Conservation (phyloP, 179 eudicot genomes). For the Vitellaria paradoxa region DNA sequence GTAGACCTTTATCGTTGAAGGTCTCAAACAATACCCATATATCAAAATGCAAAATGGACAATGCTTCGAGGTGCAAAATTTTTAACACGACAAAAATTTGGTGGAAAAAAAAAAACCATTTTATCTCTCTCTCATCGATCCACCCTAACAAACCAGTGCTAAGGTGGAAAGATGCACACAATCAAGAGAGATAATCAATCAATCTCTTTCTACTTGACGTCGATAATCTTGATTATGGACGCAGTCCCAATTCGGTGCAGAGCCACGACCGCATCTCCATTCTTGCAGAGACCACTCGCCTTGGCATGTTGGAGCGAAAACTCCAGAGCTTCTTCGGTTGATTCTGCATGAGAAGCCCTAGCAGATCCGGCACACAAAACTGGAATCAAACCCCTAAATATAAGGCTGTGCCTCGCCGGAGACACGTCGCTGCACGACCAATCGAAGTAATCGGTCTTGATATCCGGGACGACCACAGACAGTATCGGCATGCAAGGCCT, state of each 20-base stretch:
- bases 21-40: too few species aligned
- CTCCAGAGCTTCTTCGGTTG: conserved; percentile 39
- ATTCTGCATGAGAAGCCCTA: conserved; percentile 37
- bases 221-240: conserved; percentile 40
- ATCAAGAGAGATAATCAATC: too few species aligned
- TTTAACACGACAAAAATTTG: too few species aligned
- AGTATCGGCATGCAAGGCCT: conserved; percentile 41
- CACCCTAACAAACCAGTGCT: too few species aligned
- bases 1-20: too few species aligned
- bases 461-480: conserved; percentile 43
- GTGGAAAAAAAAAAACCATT: too few species aligned
- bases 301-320: conserved; percentile 43
- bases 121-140: too few species aligned
- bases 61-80: too few species aligned
- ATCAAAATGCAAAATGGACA: too few species aligned
- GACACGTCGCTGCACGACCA: conserved; percentile 39
- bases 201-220: conserved; percentile 22
- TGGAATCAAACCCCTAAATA: conserved; percentile 36
- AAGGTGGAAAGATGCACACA: too few species aligned
- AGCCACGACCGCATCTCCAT: conserved; percentile 41
- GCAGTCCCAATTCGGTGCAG: conserved; percentile 42
- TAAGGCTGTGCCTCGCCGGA: conserved; percentile 40
- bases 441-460: conserved; percentile 36
- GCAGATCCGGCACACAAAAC: conserved; percentile 36
- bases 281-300: conserved; percentile 34